Conservation (phyloP, 164 flowering plant genomes). For the Aristolochia californica region DNA sequence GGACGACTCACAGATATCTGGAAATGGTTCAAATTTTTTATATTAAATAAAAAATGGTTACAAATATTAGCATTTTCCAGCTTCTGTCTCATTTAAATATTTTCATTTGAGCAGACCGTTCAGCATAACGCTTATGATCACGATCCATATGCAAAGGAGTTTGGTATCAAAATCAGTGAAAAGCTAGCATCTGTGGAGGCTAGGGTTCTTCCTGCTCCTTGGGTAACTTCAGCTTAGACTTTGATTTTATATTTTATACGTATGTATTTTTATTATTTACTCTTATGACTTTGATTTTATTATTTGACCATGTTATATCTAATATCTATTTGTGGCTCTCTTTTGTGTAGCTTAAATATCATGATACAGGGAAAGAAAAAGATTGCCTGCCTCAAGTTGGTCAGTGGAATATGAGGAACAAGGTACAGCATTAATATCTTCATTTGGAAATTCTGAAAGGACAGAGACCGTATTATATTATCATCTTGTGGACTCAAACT, state of each 20-base stretch:
- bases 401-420: conserved; percentile 91
- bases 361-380: conserved; percentile 71
- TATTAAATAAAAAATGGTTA: too few relatives aligned
- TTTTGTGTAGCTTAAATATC: conserved; percentile 53
- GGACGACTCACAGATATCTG: too few relatives aligned
- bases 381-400: conserved; percentile 84
- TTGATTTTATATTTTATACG: not conserved
- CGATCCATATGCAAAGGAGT: conserved; percentile 73
- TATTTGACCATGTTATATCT: not conserved
- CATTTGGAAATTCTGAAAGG: too few relatives aligned
- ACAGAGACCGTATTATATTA: too few relatives aligned
- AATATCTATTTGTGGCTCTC: not conserved
- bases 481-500: not conserved
- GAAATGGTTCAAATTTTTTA: too few relatives aligned
- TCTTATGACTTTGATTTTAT: too few relatives aligned
- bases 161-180: conserved; percentile 70
- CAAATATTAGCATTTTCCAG: too few relatives aligned
- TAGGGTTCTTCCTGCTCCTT: conserved; percentile 77
- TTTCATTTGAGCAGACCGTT: conserved; percentile 39
- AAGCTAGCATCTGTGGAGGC: conserved; percentile 71
- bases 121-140: conserved; percentile 60
- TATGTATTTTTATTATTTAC: not conserved
- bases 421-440: conserved; percentile 25
- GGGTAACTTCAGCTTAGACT: conserved; percentile 31
- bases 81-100: too few relatives aligned